Evolutionary conservation across 352 stramenopile genomes (phyloP).

Genomic region (Phytopythium delawarense): DNA sequence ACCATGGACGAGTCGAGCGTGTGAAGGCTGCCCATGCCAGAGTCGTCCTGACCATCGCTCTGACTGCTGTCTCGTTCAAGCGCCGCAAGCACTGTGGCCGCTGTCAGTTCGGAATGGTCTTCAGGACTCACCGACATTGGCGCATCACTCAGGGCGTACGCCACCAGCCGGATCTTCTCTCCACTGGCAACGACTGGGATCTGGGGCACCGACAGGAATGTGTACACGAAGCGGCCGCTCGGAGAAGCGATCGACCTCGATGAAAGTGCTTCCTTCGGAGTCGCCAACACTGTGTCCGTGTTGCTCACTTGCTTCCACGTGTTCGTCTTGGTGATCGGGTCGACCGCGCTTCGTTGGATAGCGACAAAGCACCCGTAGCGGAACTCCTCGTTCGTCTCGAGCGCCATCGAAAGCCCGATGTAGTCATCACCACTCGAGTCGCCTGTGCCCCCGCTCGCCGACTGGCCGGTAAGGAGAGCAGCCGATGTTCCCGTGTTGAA

Average conservation of each 20-base stretch:
- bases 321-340: slow-evolving; percentile 30
- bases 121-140: slow-evolving; percentile 36
- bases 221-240: slow-evolving; percentile 62
- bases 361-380: slow-evolving; percentile 71
- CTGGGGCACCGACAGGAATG: slow-evolving; percentile 77
- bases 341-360: slow-evolving; percentile 48
- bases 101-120: slow-evolving; percentile 75
- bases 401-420: slow-evolving; percentile 75
- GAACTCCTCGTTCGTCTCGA: slow-evolving; percentile 82
- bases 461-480: not conserved
- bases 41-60: slow-evolving; percentile 24
- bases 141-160: slow-evolving; percentile 53
- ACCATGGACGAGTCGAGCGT: slow-evolving; percentile 51
- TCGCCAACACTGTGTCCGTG: slow-evolving; percentile 70
- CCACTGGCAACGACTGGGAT: slow-evolving; percentile 52
- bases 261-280: slow-evolving; percentile 37
- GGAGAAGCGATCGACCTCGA: slow-evolving; percentile 3
- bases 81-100: slow-evolving; percentile 60
- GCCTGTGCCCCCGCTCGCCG: not conserved
- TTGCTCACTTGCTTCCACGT: slow-evolving; percentile 76
- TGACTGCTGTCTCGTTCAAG: slow-evolving; percentile 57
- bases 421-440: slow-evolving; percentile 40
- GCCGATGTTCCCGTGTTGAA: slow-evolving; percentile 9
- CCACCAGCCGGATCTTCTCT: slow-evolving; percentile 73
- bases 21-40: slow-evolving; percentile 25